A percentile compares a stretch with the other conserved stretches of the same genome.
phyloP scores from a whole-genome alignment of 306 rosid species.

The Cicer yamashitae region DNA sequence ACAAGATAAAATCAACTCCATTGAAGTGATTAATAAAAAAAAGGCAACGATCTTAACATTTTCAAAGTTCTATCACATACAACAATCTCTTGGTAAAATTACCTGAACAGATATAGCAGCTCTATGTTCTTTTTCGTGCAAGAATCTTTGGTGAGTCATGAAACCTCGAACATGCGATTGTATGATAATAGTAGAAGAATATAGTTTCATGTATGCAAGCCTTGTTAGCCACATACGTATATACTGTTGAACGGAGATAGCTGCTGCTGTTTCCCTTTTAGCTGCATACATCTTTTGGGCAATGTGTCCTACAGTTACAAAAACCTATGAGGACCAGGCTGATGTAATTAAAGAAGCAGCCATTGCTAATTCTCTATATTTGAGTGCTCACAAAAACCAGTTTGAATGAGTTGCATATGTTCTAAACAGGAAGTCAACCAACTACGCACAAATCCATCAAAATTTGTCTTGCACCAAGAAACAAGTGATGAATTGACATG shows the following conservation, averaged over 20 bases:
- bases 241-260: slow-evolving; percentile 67
- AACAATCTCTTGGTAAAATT: slow-evolving; percentile 30
- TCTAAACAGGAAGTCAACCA: slow-evolving; percentile 36
- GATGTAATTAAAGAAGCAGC: slow-evolving; percentile 16
- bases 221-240: slow-evolving; percentile 68
- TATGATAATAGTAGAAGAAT: slow-evolving; percentile 61
- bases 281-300: slow-evolving; percentile 65
- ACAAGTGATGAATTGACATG: slow-evolving; percentile 5
- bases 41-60: slow-evolving; percentile 1
- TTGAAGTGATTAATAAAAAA: slow-evolving; percentile 1
- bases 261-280: slow-evolving; percentile 75
- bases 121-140: slow-evolving; percentile 68
- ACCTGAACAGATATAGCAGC: slow-evolving; percentile 93
- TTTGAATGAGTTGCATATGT: slow-evolving; percentile 6
- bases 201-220: slow-evolving; percentile 55
- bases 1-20: slow-evolving; percentile 22
- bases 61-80: slow-evolving; percentile 35
- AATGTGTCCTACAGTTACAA: slow-evolving; percentile 66
- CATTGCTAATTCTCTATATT: not conserved
- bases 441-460: slow-evolving; percentile 17
- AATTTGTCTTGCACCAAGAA: slow-evolving; percentile 19
- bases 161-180: slow-evolving; percentile 80
- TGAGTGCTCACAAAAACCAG: slow-evolving; percentile 22
- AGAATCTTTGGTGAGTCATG: slow-evolving; percentile 64
- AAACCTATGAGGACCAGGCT: slow-evolving; percentile 36